Base-by-base conservation (phyloP, 225 moss, liverwort and hornwort genomes). In the Polytrichum formosum region DNA sequence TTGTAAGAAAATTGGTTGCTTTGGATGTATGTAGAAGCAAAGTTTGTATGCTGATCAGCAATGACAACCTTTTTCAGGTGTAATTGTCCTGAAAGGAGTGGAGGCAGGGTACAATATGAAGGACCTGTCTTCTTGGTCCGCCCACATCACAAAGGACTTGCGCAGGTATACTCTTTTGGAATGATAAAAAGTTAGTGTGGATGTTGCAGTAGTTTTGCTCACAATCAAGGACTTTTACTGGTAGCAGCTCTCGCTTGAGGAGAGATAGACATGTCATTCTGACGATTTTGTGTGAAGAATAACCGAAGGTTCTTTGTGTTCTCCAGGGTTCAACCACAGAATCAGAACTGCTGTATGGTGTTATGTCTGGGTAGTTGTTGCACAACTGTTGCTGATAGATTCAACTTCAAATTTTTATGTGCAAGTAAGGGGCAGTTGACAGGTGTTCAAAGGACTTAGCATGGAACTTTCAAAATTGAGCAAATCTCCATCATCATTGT, bases 401-500 rank as follows among this genome's bases (percentile, higher is more conserved):
- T 35, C 67, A 18, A 33, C 63, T 53, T 64, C 60, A 67, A 58
- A 63, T 67, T 66, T 53, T 56, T 73, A 74, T 70, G 72, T 69
- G 62, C 72, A 77, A 77, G 66, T 25, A 67, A 75, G 72, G 66
- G 63, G 63, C 73, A 75, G 70, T 58, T 54, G 30, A 37, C 66
- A 70, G 73, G 67, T 22, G 73, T 55, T 53, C 67, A 62, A 71
- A 62, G 62, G 26, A 63, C 74, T 46, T 83, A 79, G 85, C 37
- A 86, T 82, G 82, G 85, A 82, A 82, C 54, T 92, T 68, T 89
- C 89, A 69, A 91, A 95, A 83, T 73, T 95, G 71, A 92, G 85
- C 78, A 92, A 92, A 87, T 90, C 94, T 31, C 87, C 94, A 70
- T 88, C 88, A 9, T 92, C 94, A 61, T 82, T 95, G 67, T 81